phyloP scores from a whole-genome alignment of 768 basidiomycete species.

The Amanita thiersii region DNA sequence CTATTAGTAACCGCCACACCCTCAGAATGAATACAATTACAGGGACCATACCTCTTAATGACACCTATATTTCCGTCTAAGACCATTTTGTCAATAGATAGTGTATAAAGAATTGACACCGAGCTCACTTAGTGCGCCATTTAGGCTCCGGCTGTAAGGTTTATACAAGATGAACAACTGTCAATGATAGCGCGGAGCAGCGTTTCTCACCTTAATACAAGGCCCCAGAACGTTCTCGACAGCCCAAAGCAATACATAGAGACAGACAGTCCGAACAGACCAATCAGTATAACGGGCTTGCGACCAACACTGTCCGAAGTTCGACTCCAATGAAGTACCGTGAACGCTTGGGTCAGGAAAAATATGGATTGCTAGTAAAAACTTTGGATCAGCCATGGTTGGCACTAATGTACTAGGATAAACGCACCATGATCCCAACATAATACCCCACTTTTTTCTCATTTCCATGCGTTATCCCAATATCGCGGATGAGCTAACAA shows the following conservation, averaged over 20 bases:
- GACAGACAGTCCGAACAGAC: slow-evolving; percentile 52
- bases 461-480: slow-evolving; percentile 63
- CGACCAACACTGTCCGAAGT: slow-evolving; percentile 69
- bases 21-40: not conserved
- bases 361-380: slow-evolving; percentile 69
- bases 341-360: slow-evolving; percentile 68
- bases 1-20: not conserved
- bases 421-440: slow-evolving; percentile 61
- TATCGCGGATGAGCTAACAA: slow-evolving; percentile 50
- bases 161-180: slow-evolving; percentile 1
- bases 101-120: not conserved
- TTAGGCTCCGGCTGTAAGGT: slow-evolving; percentile 47
- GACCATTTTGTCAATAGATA: slow-evolving; percentile 5
- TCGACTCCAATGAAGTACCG: slow-evolving; percentile 70
- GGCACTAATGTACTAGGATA: not conserved
- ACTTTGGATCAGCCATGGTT: not conserved
- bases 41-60: slow-evolving; percentile 39
- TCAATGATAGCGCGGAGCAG: not conserved
- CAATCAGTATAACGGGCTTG: slow-evolving; percentile 64
- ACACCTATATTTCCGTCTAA: slow-evolving; percentile 57
- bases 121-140: slow-evolving; percentile 61
- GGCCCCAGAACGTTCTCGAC: slow-evolving; percentile 59
- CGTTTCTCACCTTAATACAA: slow-evolving; percentile 39
- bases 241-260: slow-evolving; percentile 75
- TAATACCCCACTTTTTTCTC: slow-evolving; percentile 70